phyloP scores from a whole-genome alignment of 495 filamentous ascomycete genomes.

The Neurospora sp. region DNA sequence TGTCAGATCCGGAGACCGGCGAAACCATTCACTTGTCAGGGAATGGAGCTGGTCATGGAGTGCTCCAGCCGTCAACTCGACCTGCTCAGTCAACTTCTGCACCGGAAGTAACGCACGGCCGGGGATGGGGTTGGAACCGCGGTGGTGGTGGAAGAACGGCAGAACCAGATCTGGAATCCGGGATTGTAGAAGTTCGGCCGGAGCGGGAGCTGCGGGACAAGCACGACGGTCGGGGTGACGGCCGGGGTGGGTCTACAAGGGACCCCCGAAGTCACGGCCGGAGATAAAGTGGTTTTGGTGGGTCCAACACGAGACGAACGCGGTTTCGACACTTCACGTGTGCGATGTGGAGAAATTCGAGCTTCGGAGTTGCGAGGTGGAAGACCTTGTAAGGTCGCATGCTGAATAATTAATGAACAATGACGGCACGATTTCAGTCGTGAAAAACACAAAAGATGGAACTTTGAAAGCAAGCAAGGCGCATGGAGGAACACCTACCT shows the following conservation, averaged over 20 bases:
- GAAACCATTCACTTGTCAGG: not conserved
- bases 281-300: not conserved
- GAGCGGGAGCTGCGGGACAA: not conserved
- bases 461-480: not conserved
- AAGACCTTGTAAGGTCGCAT: not conserved
- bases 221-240: not conserved
- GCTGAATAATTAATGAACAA: not conserved
- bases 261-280: not conserved
- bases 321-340: not conserved
- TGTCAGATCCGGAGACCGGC: constrained; percentile 19
- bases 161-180: not conserved
- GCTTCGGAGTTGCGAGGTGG: not conserved
- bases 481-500: not conserved
- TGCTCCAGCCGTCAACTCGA: not conserved
- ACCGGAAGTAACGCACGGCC: not conserved
- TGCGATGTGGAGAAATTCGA: not conserved
- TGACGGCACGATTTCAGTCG: not conserved
- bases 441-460: not conserved
- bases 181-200: not conserved
- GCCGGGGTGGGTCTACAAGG: not conserved
- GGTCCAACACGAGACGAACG: not conserved
- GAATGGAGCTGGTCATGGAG: not conserved
- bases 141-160: not conserved
- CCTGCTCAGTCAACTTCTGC: not conserved
- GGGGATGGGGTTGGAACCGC: not conserved